Conservation (phyloP, 1,139 yeast species). For the Magnusiomyces magnusii region DNA sequence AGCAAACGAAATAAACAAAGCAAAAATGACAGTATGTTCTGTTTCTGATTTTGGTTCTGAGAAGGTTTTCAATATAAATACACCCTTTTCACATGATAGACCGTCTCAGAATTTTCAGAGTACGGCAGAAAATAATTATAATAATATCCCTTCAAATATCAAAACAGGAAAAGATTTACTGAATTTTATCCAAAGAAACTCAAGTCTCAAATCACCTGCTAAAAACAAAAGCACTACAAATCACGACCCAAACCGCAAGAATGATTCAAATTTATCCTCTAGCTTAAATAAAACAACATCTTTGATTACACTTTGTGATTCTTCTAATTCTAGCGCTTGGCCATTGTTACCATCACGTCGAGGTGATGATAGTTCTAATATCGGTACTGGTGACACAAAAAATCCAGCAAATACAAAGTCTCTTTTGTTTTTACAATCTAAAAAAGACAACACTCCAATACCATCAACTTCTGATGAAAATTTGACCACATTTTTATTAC, state of each 20-base stretch:
- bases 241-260: background rate
- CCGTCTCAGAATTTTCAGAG: too few species aligned
- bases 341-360: background rate
- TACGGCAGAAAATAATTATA: too few species aligned
- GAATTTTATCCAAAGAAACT: background rate
- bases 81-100: too few species aligned
- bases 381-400: background rate
- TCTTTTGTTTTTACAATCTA: background rate
- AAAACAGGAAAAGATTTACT: background rate
- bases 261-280: background rate
- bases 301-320: background rate
- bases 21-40: background rate
- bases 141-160: background rate
- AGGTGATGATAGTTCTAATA: background rate
- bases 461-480: background rate
- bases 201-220: background rate
- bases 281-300: background rate
- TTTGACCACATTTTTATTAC: background rate
- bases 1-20: background rate
- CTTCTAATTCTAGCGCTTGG: background rate
- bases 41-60: background rate
- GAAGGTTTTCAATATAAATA: background rate
- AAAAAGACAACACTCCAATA: background rate
- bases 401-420: background rate
- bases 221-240: background rate